Conservation (phyloP, 1,284 basidiomycete genomes). For the Ustilago crameri region DNA sequence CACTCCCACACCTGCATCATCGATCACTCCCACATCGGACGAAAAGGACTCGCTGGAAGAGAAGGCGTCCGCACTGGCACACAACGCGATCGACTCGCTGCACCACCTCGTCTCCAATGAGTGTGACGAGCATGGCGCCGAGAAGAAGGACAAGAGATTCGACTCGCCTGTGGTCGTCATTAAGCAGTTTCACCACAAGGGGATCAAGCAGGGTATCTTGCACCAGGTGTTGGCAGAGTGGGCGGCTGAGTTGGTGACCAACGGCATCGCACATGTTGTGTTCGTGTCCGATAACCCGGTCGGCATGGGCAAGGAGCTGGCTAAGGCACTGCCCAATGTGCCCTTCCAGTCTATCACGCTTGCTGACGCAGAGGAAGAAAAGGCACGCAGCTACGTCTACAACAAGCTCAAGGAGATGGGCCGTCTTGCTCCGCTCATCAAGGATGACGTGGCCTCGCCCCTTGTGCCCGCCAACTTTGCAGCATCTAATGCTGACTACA, state of each 20-base stretch:
- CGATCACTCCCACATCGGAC: not conserved
- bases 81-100: constrained; percentile 25
- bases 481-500: constrained; percentile 3
- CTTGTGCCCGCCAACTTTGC: constrained; percentile 8
- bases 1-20: constrained; percentile 9
- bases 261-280: constrained; percentile 86
- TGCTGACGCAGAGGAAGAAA: constrained; percentile 82
- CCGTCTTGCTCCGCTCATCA: constrained; percentile 25
- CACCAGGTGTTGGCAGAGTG: constrained; percentile 83
- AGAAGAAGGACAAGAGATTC: constrained; percentile 30
- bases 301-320: constrained; percentile 79
- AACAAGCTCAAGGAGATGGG: constrained; percentile 79
- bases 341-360: constrained; percentile 74
- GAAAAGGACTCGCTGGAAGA: constrained; percentile 30
- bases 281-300: constrained; percentile 90
- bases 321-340: constrained; percentile 86
- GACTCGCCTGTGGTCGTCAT: constrained; percentile 56
- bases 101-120: constrained; percentile 17
- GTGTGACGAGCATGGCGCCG: constrained; percentile 2
- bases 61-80: constrained; percentile 29
- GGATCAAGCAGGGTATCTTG: constrained; percentile 76
- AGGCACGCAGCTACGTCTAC: constrained; percentile 82
- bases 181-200: constrained; percentile 63
- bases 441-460: constrained; percentile 1
- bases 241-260: constrained; percentile 75